phyloP scores from a whole-genome alignment of 768 basidiomycete species.

The Suillus decipiens region DNA sequence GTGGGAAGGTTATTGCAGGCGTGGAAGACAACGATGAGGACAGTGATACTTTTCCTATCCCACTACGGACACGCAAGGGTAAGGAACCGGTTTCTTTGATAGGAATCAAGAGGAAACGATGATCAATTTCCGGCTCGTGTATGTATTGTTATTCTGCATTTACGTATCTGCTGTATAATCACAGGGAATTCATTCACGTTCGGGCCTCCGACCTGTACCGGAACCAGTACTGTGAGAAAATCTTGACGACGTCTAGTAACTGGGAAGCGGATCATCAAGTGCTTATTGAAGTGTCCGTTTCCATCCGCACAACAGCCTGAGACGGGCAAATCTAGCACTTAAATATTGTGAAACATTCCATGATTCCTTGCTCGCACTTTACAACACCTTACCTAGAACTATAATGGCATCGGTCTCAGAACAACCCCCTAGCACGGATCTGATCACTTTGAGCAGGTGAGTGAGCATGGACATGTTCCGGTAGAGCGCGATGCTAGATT shows the following conservation, averaged over 20 bases:
- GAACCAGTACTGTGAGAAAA: conserved; percentile 26
- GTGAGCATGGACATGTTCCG: conserved; percentile 41
- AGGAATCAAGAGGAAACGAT: conserved; percentile 72
- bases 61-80: conserved; percentile 67
- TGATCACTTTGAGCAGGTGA: conserved; percentile 92
- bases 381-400: conserved; percentile 18
- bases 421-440: conserved; percentile 77
- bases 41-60: conserved; percentile 67
- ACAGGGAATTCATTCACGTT: conserved; percentile 11
- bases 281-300: conserved; percentile 19
- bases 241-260: neutral
- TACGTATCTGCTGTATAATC: conserved; percentile 19
- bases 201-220: conserved; percentile 20
- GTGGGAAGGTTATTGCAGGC: conserved; percentile 22
- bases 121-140: conserved; percentile 21
- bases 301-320: conserved; percentile 16
- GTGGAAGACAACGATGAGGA: conserved; percentile 69
- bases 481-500: conserved; percentile 5
- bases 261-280: conserved; percentile 1
- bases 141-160: conserved; percentile 8
- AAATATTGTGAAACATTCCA: conserved; percentile 10
- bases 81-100: conserved; percentile 47
- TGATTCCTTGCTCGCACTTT: conserved; percentile 7
- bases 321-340: neutral
- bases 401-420: conserved; percentile 40